Base-by-base conservation (phyloP, 139 green algal species). In the Raphidocelis subcapitata region DNA sequence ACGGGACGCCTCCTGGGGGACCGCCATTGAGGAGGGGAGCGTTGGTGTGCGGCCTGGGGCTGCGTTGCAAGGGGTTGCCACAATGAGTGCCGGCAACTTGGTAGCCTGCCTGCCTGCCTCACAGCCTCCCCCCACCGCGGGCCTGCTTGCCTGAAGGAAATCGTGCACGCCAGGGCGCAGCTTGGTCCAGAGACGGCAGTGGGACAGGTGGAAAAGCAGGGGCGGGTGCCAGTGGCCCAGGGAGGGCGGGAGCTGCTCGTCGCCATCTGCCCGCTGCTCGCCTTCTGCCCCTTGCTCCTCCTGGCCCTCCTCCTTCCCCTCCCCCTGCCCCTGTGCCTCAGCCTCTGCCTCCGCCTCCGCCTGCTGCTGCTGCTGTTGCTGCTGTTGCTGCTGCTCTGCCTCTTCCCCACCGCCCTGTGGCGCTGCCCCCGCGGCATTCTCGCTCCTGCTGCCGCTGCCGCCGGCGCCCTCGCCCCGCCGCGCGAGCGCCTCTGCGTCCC, bases 121-220 rank as follows among this genome's bases (percentile, higher is more conserved):
- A n/a, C n/a, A n/a, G n/a, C 8, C 41, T 12, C 41, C 41, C 8
- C 41, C 41, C 8, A 8, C 41, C 41, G 41, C 41, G 12, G 12
- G 12, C 10, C 54, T 61, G 12, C 23, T 28, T 14, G 15, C 54
- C 10, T 29, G 4, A 15, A 91, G 72, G 49, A 89, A 88, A 28
- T 76, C 49, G 12, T 72, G 74, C 24, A 88, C 78, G 35, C 79
- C 79, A 3, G 94, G 94, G 18, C 94, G 84, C 64, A 98, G 87
- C 83, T 98, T 98, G 26, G 94, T 98, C 91, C 90, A 98, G 81
- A 98, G 90, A 46, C 81, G 70, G 73, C 95, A 84, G 54, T 93
- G 81, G 2, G 75, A 73, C 52, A 97, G 70, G 68, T 81, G 60
- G 69, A 83, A 85, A n/a, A 97, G 78, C 54, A 62, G 78, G n/a